phyloP scores from a whole-genome alignment of 176 grass and related monocot genomes.

The Lolium rigidum region DNA sequence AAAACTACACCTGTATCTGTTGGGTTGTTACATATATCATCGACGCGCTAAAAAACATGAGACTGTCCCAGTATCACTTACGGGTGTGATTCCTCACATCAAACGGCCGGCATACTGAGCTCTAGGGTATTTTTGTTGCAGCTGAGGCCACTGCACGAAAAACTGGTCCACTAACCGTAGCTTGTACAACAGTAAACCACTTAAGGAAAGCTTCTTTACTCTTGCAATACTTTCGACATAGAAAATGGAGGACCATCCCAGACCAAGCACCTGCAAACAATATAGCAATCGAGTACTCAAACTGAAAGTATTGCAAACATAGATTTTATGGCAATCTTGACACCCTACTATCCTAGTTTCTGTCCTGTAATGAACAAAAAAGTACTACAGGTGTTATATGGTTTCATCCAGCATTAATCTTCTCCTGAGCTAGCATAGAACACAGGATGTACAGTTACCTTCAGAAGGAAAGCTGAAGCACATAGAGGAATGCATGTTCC shows the following conservation, averaged over 20 bases:
- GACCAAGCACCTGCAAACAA: slow-evolving; percentile 64
- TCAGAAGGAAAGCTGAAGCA: slow-evolving; percentile 73
- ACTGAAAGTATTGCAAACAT: not conserved
- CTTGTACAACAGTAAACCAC: slow-evolving; percentile 88
- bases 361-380: too few relatives aligned
- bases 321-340: too few relatives aligned
- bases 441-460: slow-evolving; percentile 53
- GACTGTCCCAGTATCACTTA: not conserved
- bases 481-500: slow-evolving; percentile 91
- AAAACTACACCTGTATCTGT: not conserved
- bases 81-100: slow-evolving; percentile 52
- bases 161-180: slow-evolving; percentile 69
- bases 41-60: not conserved
- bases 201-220: slow-evolving; percentile 86
- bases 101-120: slow-evolving; percentile 63
- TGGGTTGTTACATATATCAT: not conserved
- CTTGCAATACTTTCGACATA: slow-evolving; percentile 94
- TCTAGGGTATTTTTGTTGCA: slow-evolving; percentile 73
- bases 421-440: slow-evolving; percentile 17
- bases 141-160: slow-evolving; percentile 87
- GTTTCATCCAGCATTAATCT: not conserved
- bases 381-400: too few relatives aligned
- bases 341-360: too few relatives aligned
- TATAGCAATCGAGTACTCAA: slow-evolving; percentile 18
- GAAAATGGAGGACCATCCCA: slow-evolving; percentile 79